These are phyloP conservation scores for Phylloporus rhodoxanthus DNA, from an alignment of 768 basidiomycete genomes.

Conservation along the genomic window DNA sequence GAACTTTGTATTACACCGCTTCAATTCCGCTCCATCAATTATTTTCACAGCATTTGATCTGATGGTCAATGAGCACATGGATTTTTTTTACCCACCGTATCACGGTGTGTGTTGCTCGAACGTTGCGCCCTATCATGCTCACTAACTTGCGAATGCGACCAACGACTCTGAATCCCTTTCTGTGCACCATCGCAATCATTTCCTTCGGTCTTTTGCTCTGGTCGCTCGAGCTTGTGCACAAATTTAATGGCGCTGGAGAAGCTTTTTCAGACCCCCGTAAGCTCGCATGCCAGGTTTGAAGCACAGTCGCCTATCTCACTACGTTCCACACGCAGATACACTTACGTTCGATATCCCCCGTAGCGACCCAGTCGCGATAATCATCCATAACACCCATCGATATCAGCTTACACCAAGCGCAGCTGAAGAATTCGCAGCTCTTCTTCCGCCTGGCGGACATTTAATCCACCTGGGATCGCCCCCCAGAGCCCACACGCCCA, in stretches of 20 bases:
- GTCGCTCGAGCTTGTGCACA: not conserved
- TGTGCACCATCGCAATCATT: not conserved
- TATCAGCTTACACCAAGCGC: conserved; percentile 14
- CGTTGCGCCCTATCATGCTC: not conserved
- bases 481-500: conserved; percentile 28
- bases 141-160: not conserved
- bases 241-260: not conserved
- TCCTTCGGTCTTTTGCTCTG: not conserved
- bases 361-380: conserved; percentile 18
- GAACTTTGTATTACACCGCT: not conserved
- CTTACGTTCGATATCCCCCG: conserved; percentile 5
- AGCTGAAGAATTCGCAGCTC: conserved; percentile 22
- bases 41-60: not conserved
- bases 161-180: not conserved
- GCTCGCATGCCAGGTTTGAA: not conserved
- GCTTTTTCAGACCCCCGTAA: not conserved
- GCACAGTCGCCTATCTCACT: not conserved
- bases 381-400: conserved; percentile 22
- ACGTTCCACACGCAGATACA: not conserved
- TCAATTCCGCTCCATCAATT: not conserved
- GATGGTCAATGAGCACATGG: not conserved
- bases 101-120: not conserved
- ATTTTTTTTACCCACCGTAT: not conserved
- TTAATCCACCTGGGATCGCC: conserved; percentile 23
- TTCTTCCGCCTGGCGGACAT: conserved; percentile 30